phyloP scores from a whole-genome alignment of 257 asterid genomes.

The Salvia miltiorrhiza region DNA sequence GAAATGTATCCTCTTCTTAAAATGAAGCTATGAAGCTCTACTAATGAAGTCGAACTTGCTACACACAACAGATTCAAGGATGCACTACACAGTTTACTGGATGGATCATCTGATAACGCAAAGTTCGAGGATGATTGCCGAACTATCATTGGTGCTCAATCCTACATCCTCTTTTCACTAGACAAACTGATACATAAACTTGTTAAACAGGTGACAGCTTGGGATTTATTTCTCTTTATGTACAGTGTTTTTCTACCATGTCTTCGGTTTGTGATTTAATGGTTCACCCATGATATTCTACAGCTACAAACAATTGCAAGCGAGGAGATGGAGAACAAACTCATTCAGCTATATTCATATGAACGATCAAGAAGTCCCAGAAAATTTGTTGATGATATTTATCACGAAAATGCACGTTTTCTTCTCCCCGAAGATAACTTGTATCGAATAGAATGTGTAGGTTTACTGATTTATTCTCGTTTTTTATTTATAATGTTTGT shows the following conservation, averaged over 20 bases:
- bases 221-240: background rate
- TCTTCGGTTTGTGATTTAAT: slow-evolving; percentile 21
- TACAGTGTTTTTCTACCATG: background rate
- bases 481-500: background rate
- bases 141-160: slow-evolving; percentile 88
- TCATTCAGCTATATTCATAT: slow-evolving; percentile 71
- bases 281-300: slow-evolving; percentile 14
- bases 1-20: background rate
- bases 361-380: slow-evolving; percentile 69
- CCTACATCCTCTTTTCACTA: slow-evolving; percentile 82
- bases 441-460: slow-evolving; percentile 82
- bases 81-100: slow-evolving; percentile 70
- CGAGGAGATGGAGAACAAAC: slow-evolving; percentile 82
- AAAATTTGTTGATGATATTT: slow-evolving; percentile 57
- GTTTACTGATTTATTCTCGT: slow-evolving; percentile 25
- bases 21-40: background rate
- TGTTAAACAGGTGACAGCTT: slow-evolving; percentile 67
- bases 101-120: slow-evolving; percentile 86
- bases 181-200: slow-evolving; percentile 93
- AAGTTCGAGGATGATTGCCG: slow-evolving; percentile 98
- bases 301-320: slow-evolving; percentile 75
- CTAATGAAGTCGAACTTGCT: slow-evolving; percentile 26
- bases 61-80: slow-evolving; percentile 59
- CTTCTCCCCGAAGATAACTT: slow-evolving; percentile 76
- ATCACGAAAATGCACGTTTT: slow-evolving; percentile 69